Conservation (phyloP, 2,329 filamentous ascomycete species). For the Monosporascus sp. region DNA sequence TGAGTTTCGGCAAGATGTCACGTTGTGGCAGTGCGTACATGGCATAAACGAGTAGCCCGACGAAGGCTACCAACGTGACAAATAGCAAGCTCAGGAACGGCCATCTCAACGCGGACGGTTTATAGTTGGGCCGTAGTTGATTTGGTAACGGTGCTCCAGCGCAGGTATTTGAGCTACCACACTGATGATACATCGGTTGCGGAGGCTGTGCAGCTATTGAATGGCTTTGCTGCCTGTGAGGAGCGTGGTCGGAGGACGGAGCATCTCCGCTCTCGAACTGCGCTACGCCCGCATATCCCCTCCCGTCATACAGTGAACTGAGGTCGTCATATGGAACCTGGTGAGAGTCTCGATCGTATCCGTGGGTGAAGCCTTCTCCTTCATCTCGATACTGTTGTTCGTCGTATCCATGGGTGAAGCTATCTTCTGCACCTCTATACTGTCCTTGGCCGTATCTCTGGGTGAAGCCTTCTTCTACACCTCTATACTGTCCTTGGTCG, state of each 20-base stretch:
- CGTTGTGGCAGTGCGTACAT: constrained; percentile 11
- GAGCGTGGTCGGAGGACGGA: neutral
- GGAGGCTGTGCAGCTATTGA: neutral
- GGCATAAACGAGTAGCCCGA: constrained; percentile 12
- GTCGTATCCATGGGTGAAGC: neutral
- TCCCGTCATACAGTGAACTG: neutral
- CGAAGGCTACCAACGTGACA: constrained; percentile 5
- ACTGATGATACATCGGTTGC: neutral
- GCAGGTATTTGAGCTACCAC: too few species aligned
- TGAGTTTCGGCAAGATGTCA: constrained; percentile 1
- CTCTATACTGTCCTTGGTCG: too few species aligned
- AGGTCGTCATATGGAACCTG: neutral
- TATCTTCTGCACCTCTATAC: too few species aligned
- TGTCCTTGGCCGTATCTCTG: too few species aligned
- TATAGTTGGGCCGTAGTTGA: constrained; percentile 12
- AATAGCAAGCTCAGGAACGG: constrained; percentile 13
- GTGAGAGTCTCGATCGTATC: neutral
- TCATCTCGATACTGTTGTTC: neutral
- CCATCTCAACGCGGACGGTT: constrained; percentile 15
- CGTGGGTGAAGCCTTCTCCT: neutral
- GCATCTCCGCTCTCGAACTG: neutral
- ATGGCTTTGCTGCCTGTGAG: neutral
- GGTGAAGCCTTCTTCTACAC: too few species aligned
- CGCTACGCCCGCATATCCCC: neutral
- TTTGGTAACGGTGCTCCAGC: too few species aligned